phyloP scores from a whole-genome alignment of 441 rosid species.

The Cnidoscolus chayamansa region DNA sequence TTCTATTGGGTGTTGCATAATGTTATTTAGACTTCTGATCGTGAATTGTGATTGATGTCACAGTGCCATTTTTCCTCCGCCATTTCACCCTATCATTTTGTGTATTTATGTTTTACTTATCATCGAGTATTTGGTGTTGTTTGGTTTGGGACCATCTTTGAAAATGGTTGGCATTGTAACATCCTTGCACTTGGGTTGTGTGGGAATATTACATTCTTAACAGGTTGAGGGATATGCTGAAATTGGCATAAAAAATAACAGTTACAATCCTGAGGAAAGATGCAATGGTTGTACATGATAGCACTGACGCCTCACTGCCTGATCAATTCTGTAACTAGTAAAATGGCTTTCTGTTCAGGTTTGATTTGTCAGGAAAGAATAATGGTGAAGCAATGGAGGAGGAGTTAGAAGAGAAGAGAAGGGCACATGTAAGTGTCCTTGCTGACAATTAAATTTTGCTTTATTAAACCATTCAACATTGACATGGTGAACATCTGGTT shows the following conservation, averaged over 20 bases:
- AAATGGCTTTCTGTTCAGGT: constrained; percentile 47
- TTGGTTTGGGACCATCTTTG: not conserved
- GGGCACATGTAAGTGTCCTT: constrained; percentile 51
- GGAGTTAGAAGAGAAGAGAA: constrained; percentile 82
- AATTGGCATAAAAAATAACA: not conserved
- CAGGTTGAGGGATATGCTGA: not conserved
- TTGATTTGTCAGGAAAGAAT: constrained; percentile 76
- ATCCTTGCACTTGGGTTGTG: not conserved
- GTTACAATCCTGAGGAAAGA: not conserved
- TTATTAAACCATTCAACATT: not conserved
- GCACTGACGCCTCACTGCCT: not conserved
- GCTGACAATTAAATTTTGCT: not conserved
- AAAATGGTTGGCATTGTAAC: not conserved
- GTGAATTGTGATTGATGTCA: not conserved
- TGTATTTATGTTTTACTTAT: not conserved
- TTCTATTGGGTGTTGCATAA: not conserved
- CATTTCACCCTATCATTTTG: not conserved
- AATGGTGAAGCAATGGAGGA: constrained; percentile 47
- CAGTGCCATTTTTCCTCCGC: not conserved
- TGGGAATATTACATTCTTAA: not conserved
- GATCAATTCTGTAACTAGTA: constrained; percentile 5
- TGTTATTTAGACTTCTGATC: not conserved
- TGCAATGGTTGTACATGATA: not conserved
- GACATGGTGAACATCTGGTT: constrained; percentile 2
- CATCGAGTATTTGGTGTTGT: not conserved